These are phyloP conservation scores for Trichoderma atroviride DNA, from an alignment of 2,329 filamentous ascomycete species.

Conservation along the genomic window DNA sequence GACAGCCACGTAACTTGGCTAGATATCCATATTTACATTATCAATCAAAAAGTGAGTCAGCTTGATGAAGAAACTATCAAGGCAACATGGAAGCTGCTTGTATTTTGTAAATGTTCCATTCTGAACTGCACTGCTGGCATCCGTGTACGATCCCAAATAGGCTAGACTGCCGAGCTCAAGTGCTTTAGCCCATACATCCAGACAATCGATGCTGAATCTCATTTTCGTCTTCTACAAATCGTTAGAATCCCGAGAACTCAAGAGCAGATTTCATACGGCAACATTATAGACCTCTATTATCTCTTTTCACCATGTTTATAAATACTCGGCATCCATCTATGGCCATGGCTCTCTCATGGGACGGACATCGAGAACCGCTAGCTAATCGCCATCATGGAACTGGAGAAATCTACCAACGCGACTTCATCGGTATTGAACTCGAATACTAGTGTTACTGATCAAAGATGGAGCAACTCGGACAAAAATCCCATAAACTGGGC, in stretches of 20 bases:
- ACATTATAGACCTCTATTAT: background rate
- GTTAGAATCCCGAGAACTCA: background rate
- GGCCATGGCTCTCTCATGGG: background rate
- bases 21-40: background rate
- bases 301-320: background rate
- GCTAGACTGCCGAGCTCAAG: conserved; percentile 10
- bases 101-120: background rate
- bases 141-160: background rate
- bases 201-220: background rate
- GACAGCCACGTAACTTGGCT: background rate
- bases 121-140: background rate
- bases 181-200: background rate
- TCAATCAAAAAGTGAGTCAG: background rate
- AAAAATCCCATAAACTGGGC: background rate
- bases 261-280: background rate
- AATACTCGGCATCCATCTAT: background rate
- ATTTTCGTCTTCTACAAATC: background rate
- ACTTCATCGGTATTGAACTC: background rate
- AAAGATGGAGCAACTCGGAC: background rate
- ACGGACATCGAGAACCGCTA: background rate
- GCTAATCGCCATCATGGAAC: background rate
- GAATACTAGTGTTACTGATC: background rate
- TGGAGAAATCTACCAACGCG: background rate
- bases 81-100: background rate
- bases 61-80: background rate